A percentile compares a stretch with the other conserved stretches of the same genome.
Evolutionary conservation across 441 rosid species (phyloP).

Genomic region (Gossypium davidsonii): DNA sequence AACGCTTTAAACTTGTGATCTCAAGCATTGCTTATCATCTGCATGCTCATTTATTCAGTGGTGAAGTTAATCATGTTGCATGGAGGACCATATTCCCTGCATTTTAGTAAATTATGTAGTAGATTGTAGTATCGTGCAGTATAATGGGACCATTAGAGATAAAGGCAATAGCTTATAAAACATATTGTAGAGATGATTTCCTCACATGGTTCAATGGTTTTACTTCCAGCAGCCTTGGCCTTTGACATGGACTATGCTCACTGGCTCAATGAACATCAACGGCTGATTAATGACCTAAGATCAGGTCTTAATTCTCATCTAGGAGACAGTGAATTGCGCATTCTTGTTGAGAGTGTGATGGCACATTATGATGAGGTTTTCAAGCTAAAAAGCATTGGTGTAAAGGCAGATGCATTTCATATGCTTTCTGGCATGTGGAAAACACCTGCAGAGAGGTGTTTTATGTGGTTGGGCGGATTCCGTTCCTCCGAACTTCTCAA

Average conservation of each 20-base stretch:
- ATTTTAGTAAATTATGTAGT: not conserved
- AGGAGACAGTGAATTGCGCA: constrained; percentile 51
- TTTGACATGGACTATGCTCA: constrained; percentile 75
- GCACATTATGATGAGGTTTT: constrained; percentile 71
- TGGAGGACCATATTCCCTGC: not conserved
- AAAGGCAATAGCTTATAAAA: not conserved
- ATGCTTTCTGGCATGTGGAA: constrained; percentile 97
- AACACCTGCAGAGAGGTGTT: constrained; percentile 86
- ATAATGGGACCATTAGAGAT: not conserved
- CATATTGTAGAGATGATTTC: not conserved
- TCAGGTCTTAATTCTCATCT: constrained; percentile 57
- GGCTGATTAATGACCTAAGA: constrained; percentile 63
- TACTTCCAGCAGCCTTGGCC: constrained; percentile 53
- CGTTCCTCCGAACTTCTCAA: constrained; percentile 87
- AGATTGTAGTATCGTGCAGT: not conserved
- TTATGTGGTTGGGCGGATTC: constrained; percentile 98
- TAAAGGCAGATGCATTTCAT: constrained; percentile 83
- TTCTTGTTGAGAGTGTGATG: constrained; percentile 73
- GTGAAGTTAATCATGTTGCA: no score
- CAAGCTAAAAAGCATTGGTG: constrained; percentile 60
- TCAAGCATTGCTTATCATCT: no score
- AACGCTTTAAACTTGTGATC: no score
- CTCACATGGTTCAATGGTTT: not conserved
- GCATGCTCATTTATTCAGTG: no score
- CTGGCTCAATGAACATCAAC: constrained; percentile 84